These are phyloP conservation scores for Metroxylon sagu DNA, from an alignment of 176 grass and related monocot species.

Conservation along the genomic window DNA sequence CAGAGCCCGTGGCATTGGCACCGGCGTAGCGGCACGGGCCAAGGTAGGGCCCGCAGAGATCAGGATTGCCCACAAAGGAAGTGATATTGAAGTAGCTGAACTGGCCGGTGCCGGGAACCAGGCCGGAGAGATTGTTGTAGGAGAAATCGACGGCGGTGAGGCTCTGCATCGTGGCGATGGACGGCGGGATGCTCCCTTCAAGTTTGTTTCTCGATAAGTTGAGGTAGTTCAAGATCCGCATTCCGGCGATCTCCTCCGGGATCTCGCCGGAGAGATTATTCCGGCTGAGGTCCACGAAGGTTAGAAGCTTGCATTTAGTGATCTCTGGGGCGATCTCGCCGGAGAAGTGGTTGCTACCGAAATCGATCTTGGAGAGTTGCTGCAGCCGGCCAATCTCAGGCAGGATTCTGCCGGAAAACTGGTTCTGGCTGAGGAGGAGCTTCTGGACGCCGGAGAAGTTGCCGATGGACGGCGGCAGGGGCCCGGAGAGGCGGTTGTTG, in stretches of 20 bases:
- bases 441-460: no score
- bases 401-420: no score
- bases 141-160: constrained; percentile 86
- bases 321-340: constrained; percentile 28
- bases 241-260: constrained; percentile 32
- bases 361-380: no score
- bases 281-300: constrained; percentile 61
- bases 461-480: no score
- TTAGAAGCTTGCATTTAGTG: constrained; percentile 44
- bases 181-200: constrained; percentile 42
- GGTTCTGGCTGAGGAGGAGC: no score
- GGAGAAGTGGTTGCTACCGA: no score
- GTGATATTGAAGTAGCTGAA: constrained; percentile 84
- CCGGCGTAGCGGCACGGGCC: constrained; percentile 27
- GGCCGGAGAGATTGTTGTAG: constrained; percentile 64
- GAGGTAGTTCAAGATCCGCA: constrained; percentile 84
- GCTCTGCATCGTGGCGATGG: constrained; percentile 82
- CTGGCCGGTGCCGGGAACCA: constrained; percentile 58
- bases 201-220: constrained; percentile 73
- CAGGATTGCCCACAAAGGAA: constrained; percentile 63
- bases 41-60: constrained; percentile 58
- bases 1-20: constrained; percentile 17
- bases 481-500: no score
- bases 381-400: no score
- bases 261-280: constrained; percentile 61